phyloP scores from a whole-genome alignment of 441 rosid species.

The Rhodomyrtus psidioides region DNA sequence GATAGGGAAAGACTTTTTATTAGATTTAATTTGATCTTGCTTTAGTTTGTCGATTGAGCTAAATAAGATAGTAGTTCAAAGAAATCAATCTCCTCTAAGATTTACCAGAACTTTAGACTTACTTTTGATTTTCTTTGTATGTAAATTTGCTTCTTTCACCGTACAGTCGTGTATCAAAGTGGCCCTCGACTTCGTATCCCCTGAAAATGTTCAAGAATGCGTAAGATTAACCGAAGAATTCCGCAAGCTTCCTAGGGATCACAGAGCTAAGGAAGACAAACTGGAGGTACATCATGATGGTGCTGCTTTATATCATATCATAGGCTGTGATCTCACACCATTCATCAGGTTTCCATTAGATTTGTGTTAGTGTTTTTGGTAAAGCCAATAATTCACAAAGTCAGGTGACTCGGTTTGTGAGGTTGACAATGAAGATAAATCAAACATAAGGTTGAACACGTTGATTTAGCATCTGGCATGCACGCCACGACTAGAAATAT shows the following conservation, averaged over 20 bases:
- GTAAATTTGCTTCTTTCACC: neutral
- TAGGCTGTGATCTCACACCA: neutral
- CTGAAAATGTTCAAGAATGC: slow-evolving; percentile 4
- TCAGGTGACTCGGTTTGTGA: neutral
- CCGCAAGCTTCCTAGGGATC: slow-evolving; percentile 2
- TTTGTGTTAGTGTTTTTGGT: neutral
- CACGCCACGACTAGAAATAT: neutral
- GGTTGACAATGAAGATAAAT: neutral
- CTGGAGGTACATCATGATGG: neutral
- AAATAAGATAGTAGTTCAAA: neutral
- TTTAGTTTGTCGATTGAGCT: neutral
- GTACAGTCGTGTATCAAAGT: slow-evolving; percentile 6
- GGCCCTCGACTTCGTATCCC: slow-evolving; percentile 6
- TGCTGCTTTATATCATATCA: neutral
- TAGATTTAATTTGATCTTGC: neutral
- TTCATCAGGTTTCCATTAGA: neutral
- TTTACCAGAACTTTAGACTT: neutral
- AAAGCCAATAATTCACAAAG: neutral
- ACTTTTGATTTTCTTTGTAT: neutral
- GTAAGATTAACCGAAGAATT: slow-evolving; percentile 1
- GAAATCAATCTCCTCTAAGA: neutral
- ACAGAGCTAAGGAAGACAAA: slow-evolving; percentile 1
- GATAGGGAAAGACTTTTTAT: neutral
- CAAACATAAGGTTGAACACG: neutral
- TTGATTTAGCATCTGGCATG: neutral